Percentiles rank a stretch among this genome's conserved stretches.
Evolutionary conservation across 176 grass and related monocot species (phyloP).

Genomic region (Oryza australiensis): DNA sequence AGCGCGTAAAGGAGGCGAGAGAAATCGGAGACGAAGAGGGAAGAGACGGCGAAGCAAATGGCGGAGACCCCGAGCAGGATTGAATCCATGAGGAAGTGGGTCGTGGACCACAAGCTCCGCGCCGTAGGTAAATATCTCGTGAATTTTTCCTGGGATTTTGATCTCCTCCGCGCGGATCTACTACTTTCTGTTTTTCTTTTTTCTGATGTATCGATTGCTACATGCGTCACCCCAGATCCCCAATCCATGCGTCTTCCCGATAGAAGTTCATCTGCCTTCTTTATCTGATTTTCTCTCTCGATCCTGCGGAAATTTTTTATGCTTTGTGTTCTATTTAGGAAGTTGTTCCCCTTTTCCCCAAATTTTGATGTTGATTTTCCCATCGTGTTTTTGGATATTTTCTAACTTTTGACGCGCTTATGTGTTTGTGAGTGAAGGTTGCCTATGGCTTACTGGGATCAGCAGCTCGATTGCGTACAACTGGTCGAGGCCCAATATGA

Average conservation of each 20-base stretch:
- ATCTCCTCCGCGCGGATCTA: constrained; percentile 17
- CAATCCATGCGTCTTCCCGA: neutral
- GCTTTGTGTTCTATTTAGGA: neutral
- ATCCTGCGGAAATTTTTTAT: neutral
- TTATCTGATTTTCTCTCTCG: neutral
- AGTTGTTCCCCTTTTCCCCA: neutral
- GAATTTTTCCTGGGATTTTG: neutral
- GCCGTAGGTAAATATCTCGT: constrained; percentile 65
- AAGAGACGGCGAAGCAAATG: constrained; percentile 54
- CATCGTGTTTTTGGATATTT: neutral
- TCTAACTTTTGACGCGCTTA: constrained; percentile 35
- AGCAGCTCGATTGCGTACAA: constrained; percentile 90
- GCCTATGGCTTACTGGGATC: constrained; percentile 91
- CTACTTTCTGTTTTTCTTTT: neutral
- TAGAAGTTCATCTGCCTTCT: neutral
- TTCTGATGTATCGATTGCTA: neutral
- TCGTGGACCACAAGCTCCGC: constrained; percentile 93
- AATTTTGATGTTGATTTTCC: neutral
- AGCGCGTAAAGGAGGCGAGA: neutral
- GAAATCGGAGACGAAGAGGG: constrained; percentile 11
- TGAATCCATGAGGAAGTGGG: constrained; percentile 79
- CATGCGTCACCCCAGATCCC: neutral
- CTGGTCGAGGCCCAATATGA: constrained; percentile 92
- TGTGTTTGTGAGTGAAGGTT: constrained; percentile 39
- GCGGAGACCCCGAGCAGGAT: constrained; percentile 66